phyloP scores from a whole-genome alignment of 2,329 filamentous ascomycete species.

The Epichloe aotearoae region DNA sequence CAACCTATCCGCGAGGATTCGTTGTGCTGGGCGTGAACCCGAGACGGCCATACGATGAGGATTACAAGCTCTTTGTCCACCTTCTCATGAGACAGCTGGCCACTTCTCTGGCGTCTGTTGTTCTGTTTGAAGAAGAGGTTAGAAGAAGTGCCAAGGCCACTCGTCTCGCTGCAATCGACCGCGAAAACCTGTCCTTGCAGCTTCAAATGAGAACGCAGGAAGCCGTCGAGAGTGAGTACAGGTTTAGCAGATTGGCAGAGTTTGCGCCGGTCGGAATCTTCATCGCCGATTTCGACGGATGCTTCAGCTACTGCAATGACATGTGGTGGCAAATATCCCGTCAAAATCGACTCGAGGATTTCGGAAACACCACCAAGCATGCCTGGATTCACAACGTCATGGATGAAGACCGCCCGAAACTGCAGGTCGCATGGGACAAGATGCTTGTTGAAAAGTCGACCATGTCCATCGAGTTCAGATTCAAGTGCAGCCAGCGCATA shows the following conservation, averaged over 20 bases:
- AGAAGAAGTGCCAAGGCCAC: slow-evolving; percentile 33
- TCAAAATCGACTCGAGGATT: slow-evolving; percentile 43
- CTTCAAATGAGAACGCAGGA: slow-evolving; percentile 5
- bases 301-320: slow-evolving; percentile 49
- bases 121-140: slow-evolving; percentile 59
- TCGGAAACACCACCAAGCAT: slow-evolving; percentile 27
- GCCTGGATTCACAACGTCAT: slow-evolving; percentile 61
- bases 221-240: slow-evolving; percentile 6
- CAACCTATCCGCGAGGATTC: slow-evolving; percentile 39
- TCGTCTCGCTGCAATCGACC: slow-evolving; percentile 3
- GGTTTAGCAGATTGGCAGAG: slow-evolving; percentile 69
- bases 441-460: slow-evolving; percentile 42
- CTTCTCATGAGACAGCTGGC: slow-evolving; percentile 43
- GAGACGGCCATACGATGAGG: slow-evolving; percentile 57
- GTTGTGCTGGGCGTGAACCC: slow-evolving; percentile 60
- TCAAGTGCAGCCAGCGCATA: slow-evolving; percentile 52
- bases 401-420: slow-evolving; percentile 46
- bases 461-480: slow-evolving; percentile 60
- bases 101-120: slow-evolving; percentile 56
- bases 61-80: slow-evolving; percentile 55
- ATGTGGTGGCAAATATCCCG: slow-evolving; percentile 61
- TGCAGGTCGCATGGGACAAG: slow-evolving; percentile 45
- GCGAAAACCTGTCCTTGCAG: slow-evolving; percentile 5
- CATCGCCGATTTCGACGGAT: slow-evolving; percentile 56
- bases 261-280: slow-evolving; percentile 75